phyloP scores from a whole-genome alignment of 495 filamentous ascomycete species.

The Bacidia gigantensis region DNA sequence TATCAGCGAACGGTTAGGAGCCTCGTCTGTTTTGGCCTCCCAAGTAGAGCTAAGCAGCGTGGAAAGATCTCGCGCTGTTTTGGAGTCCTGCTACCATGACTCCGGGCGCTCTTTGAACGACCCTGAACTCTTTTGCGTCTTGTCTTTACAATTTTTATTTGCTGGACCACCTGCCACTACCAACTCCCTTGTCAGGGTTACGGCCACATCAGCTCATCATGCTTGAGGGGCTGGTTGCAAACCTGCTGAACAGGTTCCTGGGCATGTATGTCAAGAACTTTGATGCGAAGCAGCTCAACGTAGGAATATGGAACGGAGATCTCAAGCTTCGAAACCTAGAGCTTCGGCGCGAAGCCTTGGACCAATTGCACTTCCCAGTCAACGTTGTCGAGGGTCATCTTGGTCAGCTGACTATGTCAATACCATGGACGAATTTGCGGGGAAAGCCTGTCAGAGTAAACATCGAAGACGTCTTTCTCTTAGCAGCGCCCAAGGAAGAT shows the following conservation, averaged over 20 bases:
- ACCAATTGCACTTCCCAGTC: constrained; percentile 86
- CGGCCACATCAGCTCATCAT: constrained; percentile 34
- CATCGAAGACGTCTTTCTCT: constrained; percentile 90
- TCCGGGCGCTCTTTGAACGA: too few relatives aligned
- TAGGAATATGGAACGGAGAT: constrained; percentile 96
- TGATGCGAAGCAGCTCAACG: constrained; percentile 87
- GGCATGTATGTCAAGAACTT: constrained; percentile 99
- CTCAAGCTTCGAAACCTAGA: constrained; percentile 87
- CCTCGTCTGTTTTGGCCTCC: too few relatives aligned
- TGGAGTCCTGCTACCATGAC: too few relatives aligned
- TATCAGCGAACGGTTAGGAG: too few relatives aligned
- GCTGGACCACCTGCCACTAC: too few relatives aligned
- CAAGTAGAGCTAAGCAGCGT: too few relatives aligned
- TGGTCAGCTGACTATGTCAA: constrained; percentile 74
- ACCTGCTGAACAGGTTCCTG: constrained; percentile 93
- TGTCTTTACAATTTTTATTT: too few relatives aligned
- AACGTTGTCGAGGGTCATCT: constrained; percentile 95
- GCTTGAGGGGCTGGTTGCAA: constrained; percentile 62
- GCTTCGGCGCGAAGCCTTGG: constrained; percentile 82
- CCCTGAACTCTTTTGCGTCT: too few relatives aligned
- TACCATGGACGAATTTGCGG: constrained; percentile 91
- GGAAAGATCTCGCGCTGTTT: too few relatives aligned
- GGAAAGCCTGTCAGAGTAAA: constrained; percentile 87
- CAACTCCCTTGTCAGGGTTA: constrained; percentile 25
- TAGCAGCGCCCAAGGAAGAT: constrained; percentile 90